Evolutionary conservation across 139 green algal genomes (phyloP), one percentile per base, ranked within the genome.

Genomic region (Ostreobium quekettii): DNA sequence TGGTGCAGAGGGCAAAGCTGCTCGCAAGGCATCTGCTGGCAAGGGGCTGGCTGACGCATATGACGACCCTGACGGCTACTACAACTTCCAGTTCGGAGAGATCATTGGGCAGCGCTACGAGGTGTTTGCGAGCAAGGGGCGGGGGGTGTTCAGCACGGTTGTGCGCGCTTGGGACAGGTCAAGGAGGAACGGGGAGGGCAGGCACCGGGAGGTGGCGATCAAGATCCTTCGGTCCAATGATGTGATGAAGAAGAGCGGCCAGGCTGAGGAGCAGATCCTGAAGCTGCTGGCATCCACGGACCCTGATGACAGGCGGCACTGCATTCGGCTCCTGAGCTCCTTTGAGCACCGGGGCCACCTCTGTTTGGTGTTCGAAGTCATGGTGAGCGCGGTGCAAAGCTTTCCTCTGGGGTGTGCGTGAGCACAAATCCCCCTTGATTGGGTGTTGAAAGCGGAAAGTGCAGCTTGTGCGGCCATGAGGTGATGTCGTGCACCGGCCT

Each of bases 331-430:
- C 69, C 73, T 95, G 56, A 69, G 80, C n/a, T 76, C 63, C 59
- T 99, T 99, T 71, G 88, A 97, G 78, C 96, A 96, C 83, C 77
- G 94, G 30, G 73, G 83, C 35, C 94, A 99, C 79, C 78, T 96
- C 31, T 99, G 92, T 86, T 78, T 99, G 48, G 94, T 93, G n/a
- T 96, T 96, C 76, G 89, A 95, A 66, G 48, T 81, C 58, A 88
- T 95, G 89, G 86, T 91, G 65, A 71, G 82, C n/a, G n/a, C n/a
- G n/a, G n/a, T n/a, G n/a, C n/a, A n/a, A n/a, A n/a, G n/a, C n/a
- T n/a, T n/a, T n/a, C n/a, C n/a, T n/a, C n/a, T n/a, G n/a, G n/a
- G n/a, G n/a, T n/a, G n/a, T n/a, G n/a, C n/a, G n/a, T n/a, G n/a
- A n/a, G n/a, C n/a, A n/a, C n/a, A n/a, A n/a, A n/a, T n/a, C n/a